Evolutionary conservation across 1,284 basidiomycete genomes (phyloP), one percentile per base, ranked within the genome.

Genomic region (Apiotrichum mycotoxinovorans): DNA sequence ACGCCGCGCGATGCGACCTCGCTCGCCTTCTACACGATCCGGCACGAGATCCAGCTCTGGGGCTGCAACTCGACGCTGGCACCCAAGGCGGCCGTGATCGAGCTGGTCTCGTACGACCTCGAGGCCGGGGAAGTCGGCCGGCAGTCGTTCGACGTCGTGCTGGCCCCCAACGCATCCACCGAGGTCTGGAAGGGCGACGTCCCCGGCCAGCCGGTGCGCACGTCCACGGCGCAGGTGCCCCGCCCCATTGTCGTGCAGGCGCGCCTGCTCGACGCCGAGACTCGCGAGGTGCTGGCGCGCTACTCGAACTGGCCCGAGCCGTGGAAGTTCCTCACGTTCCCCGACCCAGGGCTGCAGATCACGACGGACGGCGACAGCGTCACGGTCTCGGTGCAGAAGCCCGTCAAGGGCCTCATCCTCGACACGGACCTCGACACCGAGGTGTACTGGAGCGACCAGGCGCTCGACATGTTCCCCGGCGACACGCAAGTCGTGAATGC

Each of bases 271-370:
- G 75, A 79, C 40, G 45, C 37, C 2, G 50, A 47, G 45, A 27
- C 18, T 15, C 50, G 58, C 30, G 68, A 67, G 7, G 84, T 92
- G 38, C 76, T 93, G 30, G 86, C 83, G n/a, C 82, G 91, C 59
- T 87, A 86, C 76, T 64, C 65, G 26, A 70, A 68, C 64, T 91
- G 88, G 89, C 88, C 88, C 14, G 88, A 92, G 73, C 91, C 91
- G 27, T 93, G 87, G 82, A 94, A 95, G 77, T 93, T 84, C 76
- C 85, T 94, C 73, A 80, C 83, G 47, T 92, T 91, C 81, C 89
- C 90, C 38, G 68, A 83, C 22, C 75, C 81, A 30, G 83, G 82
- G 23, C 79, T 92, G 52, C 74, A 80, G 52, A 80, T 85, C 52
- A 72, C 69, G 9, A 79, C 84, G 14, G 74, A 72, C n/a, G 84